These are phyloP conservation scores for Croton laevigatus DNA, from an alignment of 441 rosid genomes.

Conservation along the genomic window DNA sequence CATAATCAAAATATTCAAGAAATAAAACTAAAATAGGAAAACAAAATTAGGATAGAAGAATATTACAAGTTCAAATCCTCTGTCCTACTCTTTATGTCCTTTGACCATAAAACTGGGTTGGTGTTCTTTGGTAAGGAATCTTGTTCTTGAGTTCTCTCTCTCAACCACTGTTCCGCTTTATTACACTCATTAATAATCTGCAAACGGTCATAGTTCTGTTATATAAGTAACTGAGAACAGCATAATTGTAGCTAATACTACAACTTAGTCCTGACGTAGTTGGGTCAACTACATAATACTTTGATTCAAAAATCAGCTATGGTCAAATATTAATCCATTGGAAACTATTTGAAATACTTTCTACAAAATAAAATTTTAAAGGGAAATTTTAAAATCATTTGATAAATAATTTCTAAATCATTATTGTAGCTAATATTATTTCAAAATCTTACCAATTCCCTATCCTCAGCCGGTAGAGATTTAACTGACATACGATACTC, in stretches of 20 bases:
- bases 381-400: too few relatives aligned
- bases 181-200: slow-evolving; percentile 50
- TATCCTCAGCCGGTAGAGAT: slow-evolving; percentile 38
- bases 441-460: slow-evolving; percentile 35
- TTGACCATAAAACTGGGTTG: slow-evolving; percentile 54
- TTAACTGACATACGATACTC: slow-evolving; percentile 34
- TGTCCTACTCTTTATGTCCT: slow-evolving; percentile 44
- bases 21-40: not conserved
- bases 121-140: slow-evolving; percentile 44
- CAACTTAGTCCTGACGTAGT: too few relatives aligned
- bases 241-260: too few relatives aligned
- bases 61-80: slow-evolving; percentile 50
- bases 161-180: slow-evolving; percentile 58
- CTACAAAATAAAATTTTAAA: too few relatives aligned
- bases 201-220: slow-evolving; percentile 17
- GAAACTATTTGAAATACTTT: too few relatives aligned
- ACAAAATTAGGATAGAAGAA: slow-evolving; percentile 6
- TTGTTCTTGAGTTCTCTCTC: slow-evolving; percentile 50
- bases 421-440: not conserved
- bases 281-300: too few relatives aligned
- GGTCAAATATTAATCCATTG: too few relatives aligned
- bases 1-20: too few relatives aligned
- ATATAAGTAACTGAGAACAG: not conserved
- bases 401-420: not conserved
- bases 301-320: too few relatives aligned